Conservation (phyloP, 495 filamentous ascomycete genomes). For the Durotheca rogersii region DNA sequence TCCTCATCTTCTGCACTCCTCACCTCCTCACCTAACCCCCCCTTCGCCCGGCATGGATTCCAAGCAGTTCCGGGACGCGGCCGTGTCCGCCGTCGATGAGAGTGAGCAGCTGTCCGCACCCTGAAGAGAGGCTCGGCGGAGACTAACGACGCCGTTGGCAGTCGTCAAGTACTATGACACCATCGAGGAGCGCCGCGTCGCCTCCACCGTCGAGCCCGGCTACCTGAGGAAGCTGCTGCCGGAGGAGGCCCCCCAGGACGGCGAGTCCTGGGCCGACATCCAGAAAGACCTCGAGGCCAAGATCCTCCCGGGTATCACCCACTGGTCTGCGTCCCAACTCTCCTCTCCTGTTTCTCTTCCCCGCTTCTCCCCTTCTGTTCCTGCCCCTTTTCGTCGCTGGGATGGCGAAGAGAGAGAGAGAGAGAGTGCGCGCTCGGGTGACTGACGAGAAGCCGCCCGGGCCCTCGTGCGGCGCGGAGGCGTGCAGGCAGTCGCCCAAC, state of each 20-base stretch:
- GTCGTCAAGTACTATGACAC: conserved; percentile 83
- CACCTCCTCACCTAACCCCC: too few species aligned
- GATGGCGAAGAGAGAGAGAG: too few species aligned
- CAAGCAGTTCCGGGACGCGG: conserved; percentile 76
- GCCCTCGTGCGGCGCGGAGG: too few species aligned
- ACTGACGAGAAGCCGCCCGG: too few species aligned
- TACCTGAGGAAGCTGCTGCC: conserved; percentile 84
- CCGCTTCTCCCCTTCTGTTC: neutral
- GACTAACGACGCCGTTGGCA: conserved; percentile 33
- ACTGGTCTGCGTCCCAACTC: too few species aligned
- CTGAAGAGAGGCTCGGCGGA: conserved; percentile 1
- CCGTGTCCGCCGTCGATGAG: conserved; percentile 78
- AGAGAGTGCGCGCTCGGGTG: too few species aligned
- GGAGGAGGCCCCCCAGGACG: conserved; percentile 64
- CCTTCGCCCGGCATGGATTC: too few species aligned
- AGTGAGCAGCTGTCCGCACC: conserved; percentile 55
- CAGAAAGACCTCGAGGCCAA: conserved; percentile 82
- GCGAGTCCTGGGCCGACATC: conserved; percentile 78
- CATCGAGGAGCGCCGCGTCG: conserved; percentile 67
- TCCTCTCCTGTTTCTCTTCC: neutral
- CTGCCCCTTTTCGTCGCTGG: too few species aligned
- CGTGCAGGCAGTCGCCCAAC: conserved; percentile 72
- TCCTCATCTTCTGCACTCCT: too few species aligned
- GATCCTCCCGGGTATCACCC: conserved; percentile 91
- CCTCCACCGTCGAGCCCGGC: conserved; percentile 78